phyloP scores from a whole-genome alignment of 805 yeast genomes.

The Alloascoidea hylecoeti region DNA sequence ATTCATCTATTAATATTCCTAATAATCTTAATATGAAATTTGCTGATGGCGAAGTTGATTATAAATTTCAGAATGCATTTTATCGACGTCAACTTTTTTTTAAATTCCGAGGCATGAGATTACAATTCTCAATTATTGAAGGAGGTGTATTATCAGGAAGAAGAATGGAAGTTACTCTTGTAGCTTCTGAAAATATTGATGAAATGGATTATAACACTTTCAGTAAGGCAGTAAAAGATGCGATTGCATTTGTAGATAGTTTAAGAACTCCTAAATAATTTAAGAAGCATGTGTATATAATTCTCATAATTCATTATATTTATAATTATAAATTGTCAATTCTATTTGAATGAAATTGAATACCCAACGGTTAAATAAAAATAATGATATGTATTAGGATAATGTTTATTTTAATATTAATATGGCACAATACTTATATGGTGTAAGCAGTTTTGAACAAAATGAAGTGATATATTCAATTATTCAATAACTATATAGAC shows the following conservation, averaged over 20 bases:
- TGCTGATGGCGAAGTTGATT: conserved; percentile 23
- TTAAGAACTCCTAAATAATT: too few species aligned
- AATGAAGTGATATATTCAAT: too few species aligned
- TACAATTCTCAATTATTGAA: conserved; percentile 33
- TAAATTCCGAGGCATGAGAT: conserved; percentile 16
- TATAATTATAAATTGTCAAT: too few species aligned
- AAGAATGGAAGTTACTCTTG: conserved; percentile 31
- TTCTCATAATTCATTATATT: too few species aligned
- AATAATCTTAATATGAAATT: conserved; percentile 23
- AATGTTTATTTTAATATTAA: too few species aligned
- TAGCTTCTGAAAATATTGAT: conserved; percentile 8
- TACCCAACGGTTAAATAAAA: too few species aligned
- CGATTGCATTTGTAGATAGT: background rate
- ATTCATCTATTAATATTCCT: conserved; percentile 20
- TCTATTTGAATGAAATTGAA: too few species aligned
- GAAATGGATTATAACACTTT: background rate
- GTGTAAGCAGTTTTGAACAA: too few species aligned
- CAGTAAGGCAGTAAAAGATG: background rate
- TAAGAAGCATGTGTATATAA: too few species aligned
- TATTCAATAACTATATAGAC: too few species aligned
- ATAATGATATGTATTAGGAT: too few species aligned
- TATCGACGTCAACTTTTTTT: conserved; percentile 31
- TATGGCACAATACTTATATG: too few species aligned
- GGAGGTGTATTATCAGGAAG: conserved; percentile 50
- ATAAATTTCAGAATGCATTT: conserved; percentile 27